These are phyloP conservation scores for Mucor ambiguus DNA, from an alignment of 371 early-diverging fungal species.

Conservation along the genomic window DNA sequence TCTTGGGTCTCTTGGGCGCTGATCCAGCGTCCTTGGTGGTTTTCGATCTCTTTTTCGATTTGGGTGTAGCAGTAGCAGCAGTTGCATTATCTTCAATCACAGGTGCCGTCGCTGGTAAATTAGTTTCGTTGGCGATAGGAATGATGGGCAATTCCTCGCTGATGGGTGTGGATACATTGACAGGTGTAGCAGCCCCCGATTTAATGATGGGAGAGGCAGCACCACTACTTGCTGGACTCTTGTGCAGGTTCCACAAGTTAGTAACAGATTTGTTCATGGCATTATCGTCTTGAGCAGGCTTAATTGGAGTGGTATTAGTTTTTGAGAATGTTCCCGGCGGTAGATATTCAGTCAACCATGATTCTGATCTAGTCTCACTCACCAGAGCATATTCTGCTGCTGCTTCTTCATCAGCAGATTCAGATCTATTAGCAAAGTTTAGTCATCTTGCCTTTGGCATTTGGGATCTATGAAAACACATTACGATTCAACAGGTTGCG, in stretches of 20 bases:
- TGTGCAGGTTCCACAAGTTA: constrained; percentile 64
- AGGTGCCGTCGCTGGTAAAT: constrained; percentile 10
- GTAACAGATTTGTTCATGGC: constrained; percentile 78
- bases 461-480: neutral
- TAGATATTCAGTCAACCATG: constrained; percentile 29
- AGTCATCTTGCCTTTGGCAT: neutral
- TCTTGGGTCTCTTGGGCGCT: constrained; percentile 32
- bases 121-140: neutral
- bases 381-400: constrained; percentile 48
- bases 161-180: constrained; percentile 17
- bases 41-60: constrained; percentile 49
- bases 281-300: constrained; percentile 61
- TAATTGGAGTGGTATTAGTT: constrained; percentile 14
- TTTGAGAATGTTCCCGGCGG: constrained; percentile 19
- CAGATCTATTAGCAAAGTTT: neutral
- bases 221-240: constrained; percentile 26
- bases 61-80: neutral
- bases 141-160: constrained; percentile 11
- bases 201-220: constrained; percentile 19
- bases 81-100: neutral
- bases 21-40: constrained; percentile 21
- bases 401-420: constrained; percentile 35
- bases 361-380: constrained; percentile 25
- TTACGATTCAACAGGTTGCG: constrained; percentile 8
- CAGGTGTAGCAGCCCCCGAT: constrained; percentile 19